Conservation (phyloP, 2,329 filamentous ascomycete species). For the Penicillium aurantiogriseum region DNA sequence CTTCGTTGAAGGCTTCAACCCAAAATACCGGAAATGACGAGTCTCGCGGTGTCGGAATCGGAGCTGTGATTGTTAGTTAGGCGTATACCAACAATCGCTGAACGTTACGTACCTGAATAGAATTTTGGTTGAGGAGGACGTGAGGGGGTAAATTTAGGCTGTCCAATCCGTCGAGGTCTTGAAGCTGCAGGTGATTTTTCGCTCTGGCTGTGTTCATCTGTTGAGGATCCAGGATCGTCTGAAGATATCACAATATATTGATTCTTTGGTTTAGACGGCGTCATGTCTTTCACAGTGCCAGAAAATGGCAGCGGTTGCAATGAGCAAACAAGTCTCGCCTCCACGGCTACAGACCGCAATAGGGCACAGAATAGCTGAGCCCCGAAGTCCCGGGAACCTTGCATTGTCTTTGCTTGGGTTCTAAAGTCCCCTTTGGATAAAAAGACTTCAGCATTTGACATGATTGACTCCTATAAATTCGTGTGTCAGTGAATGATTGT, state of each 20-base stretch:
- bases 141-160: conserved; percentile 34
- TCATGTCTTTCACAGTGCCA: conserved; percentile 45
- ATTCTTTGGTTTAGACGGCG: conserved; percentile 42
- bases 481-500: conserved; percentile 23
- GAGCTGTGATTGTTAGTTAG: conserved; percentile 30
- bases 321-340: conserved; percentile 82
- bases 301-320: conserved; percentile 76
- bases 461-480: conserved; percentile 51
- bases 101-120: conserved; percentile 20
- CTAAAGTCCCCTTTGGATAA: conserved; percentile 72
- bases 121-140: conserved; percentile 19
- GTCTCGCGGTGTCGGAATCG: conserved; percentile 57
- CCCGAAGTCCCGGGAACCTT: conserved; percentile 84
- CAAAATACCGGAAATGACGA: conserved; percentile 84
- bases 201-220: conserved; percentile 24
- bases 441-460: conserved; percentile 64
- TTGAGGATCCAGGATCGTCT: conserved; percentile 34
- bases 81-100: not conserved
- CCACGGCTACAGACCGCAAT: conserved; percentile 76
- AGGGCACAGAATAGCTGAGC: conserved; percentile 89
- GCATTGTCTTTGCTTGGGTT: conserved; percentile 63
- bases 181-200: conserved; percentile 17
- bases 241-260: conserved; percentile 40
- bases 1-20: conserved; percentile 86
- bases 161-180: conserved; percentile 35